These are phyloP conservation scores for Schoenoplectus tabernaemontani DNA, from an alignment of 202 grass and related monocot species.

Conservation along the genomic window DNA sequence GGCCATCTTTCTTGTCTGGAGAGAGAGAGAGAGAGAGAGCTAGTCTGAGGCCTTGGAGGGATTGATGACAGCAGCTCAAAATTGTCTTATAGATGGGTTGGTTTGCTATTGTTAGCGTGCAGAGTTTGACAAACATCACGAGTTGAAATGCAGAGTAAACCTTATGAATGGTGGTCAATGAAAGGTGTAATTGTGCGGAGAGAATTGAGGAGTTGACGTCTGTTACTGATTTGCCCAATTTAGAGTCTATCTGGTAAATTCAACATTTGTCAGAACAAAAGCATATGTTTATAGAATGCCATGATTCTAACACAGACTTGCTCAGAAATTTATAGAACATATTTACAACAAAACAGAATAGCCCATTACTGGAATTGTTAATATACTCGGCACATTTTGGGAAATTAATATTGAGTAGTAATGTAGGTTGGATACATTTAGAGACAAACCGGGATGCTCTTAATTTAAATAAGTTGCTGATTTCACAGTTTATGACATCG, in stretches of 20 bases:
- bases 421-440: too few relatives aligned
- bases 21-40: too few relatives aligned
- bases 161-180: neutral
- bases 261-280: neutral
- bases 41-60: neutral
- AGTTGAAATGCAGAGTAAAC: neutral
- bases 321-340: neutral
- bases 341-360: neutral
- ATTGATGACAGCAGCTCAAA: neutral
- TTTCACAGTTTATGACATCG: too few relatives aligned
- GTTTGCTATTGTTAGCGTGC: constrained; percentile 16
- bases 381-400: neutral
- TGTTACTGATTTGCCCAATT: constrained; percentile 7
- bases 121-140: constrained; percentile 1
- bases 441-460: neutral
- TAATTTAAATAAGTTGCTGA: too few relatives aligned
- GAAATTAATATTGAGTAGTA: neutral
- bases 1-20: constrained; percentile 33
- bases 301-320: neutral
- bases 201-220: neutral
- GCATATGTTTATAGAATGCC: neutral
- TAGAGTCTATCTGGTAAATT: neutral
- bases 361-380: neutral
- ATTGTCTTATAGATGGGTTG: neutral
- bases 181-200: neutral